A percentile compares a stretch with the other conserved stretches of the same genome.
phyloP scores from a whole-genome alignment of 805 yeast genomes.

The Wickerhamomyces canadensis region DNA sequence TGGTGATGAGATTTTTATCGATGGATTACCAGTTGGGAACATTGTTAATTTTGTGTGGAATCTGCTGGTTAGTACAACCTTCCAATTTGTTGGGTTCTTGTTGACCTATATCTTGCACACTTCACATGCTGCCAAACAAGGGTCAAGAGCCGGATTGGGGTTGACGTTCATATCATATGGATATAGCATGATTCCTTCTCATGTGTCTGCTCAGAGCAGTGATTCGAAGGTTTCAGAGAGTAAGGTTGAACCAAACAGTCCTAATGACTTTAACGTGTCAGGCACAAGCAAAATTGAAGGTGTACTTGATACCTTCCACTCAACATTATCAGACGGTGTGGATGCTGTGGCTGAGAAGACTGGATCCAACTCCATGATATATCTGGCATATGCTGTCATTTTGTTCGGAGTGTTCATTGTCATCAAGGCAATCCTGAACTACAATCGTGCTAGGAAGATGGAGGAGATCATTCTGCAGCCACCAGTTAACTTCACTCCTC shows the following conservation, averaged over 20 bases:
- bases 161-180: slow-evolving; percentile 74
- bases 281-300: slow-evolving; percentile 20
- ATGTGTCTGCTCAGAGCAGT: slow-evolving; percentile 23
- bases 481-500: slow-evolving; percentile 17
- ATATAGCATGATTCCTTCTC: slow-evolving; percentile 45
- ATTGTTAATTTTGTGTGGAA: slow-evolving; percentile 89
- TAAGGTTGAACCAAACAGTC: slow-evolving; percentile 50
- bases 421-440: slow-evolving; percentile 65
- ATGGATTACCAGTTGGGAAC: slow-evolving; percentile 94
- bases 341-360: slow-evolving; percentile 9
- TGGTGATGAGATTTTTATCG: slow-evolving; percentile 85
- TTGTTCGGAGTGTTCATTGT: slow-evolving; percentile 64
- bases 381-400: slow-evolving; percentile 58
- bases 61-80: slow-evolving; percentile 78
- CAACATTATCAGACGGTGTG: slow-evolving; percentile 16
- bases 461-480: slow-evolving; percentile 57
- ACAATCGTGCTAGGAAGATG: slow-evolving; percentile 67
- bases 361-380: slow-evolving; percentile 8
- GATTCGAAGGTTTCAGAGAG: slow-evolving; percentile 14
- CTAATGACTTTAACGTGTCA: slow-evolving; percentile 49
- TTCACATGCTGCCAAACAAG: slow-evolving; percentile 95
- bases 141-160: slow-evolving; percentile 90
- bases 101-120: slow-evolving; percentile 89
- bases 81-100: slow-evolving; percentile 90
- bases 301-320: slow-evolving; percentile 20